Percentiles rank a stretch among this genome's conserved stretches.
phyloP scores from a whole-genome alignment of 169 alveolate species.

The Babesia divergens region DNA sequence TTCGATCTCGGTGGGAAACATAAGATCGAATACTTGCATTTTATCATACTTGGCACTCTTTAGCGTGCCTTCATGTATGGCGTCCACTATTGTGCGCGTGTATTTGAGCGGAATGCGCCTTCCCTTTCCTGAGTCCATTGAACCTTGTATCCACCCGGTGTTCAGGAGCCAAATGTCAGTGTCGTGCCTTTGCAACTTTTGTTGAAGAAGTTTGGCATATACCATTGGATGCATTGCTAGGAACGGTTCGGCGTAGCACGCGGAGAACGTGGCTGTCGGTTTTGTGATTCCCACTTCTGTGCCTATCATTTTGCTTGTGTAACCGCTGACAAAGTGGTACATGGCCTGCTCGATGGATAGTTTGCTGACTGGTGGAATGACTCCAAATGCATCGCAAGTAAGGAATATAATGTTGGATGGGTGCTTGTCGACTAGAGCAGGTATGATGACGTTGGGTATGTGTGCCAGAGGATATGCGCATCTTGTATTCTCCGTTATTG shows the following conservation, averaged over 20 bases:
- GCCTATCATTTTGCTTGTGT: constrained; percentile 94
- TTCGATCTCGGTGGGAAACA: constrained; percentile 76
- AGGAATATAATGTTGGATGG: constrained; percentile 92
- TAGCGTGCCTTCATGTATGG: constrained; percentile 82
- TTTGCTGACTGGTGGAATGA: constrained; percentile 91
- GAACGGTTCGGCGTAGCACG: constrained; percentile 96
- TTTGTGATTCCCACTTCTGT: constrained; percentile 90
- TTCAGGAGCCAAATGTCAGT: constrained; percentile 86
- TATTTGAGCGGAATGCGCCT: constrained; percentile 84
- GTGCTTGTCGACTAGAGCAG: constrained; percentile 90
- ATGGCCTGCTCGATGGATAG: constrained; percentile 86
- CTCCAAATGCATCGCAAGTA: constrained; percentile 95
- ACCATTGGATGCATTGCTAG: constrained; percentile 91
- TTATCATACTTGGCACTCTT: constrained; percentile 57
- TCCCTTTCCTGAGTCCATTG: constrained; percentile 85
- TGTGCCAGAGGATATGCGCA: constrained; percentile 89
- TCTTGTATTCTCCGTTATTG: constrained; percentile 92
- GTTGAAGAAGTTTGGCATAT: constrained; percentile 84
- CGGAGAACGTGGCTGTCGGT: constrained; percentile 93
- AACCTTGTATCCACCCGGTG: constrained; percentile 96
- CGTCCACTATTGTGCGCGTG: constrained; percentile 89
- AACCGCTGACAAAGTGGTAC: constrained; percentile 94
- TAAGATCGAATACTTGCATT: constrained; percentile 82
- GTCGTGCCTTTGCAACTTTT: constrained; percentile 10
- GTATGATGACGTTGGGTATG: constrained; percentile 90